phyloP scores from a whole-genome alignment of 306 rosid species.

The Notholithocarpus densiflorus region DNA sequence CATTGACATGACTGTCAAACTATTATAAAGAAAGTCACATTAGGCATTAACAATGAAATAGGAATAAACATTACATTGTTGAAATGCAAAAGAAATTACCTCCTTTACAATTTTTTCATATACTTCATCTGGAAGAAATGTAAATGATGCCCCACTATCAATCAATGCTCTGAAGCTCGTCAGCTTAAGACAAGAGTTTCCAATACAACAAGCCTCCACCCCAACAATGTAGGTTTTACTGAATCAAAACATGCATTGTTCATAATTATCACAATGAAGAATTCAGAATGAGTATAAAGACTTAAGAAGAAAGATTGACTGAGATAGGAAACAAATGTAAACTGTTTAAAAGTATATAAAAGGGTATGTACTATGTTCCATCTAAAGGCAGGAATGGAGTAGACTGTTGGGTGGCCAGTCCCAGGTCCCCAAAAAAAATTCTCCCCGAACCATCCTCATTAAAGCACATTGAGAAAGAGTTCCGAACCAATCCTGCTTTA shows the following conservation, averaged over 20 bases:
- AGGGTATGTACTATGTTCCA: conserved; percentile 59
- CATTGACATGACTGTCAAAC: conserved; percentile 74
- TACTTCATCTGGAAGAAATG: conserved; percentile 73
- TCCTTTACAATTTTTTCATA: conserved; percentile 60
- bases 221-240: conserved; percentile 78
- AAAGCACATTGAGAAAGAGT: conserved; percentile 86
- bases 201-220: conserved; percentile 74
- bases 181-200: conserved; percentile 57
- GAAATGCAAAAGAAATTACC: conserved; percentile 40
- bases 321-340: neutral
- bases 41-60: conserved; percentile 22
- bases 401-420: conserved; percentile 63
- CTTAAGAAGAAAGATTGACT: neutral
- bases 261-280: conserved; percentile 18
- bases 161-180: conserved; percentile 64
- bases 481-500: conserved; percentile 62
- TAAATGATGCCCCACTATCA: conserved; percentile 93
- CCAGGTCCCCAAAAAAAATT: conserved; percentile 84
- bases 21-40: conserved; percentile 34
- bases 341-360: conserved; percentile 7
- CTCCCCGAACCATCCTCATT: conserved; percentile 74
- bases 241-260: conserved; percentile 19
- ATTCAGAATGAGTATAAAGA: neutral
- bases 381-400: conserved; percentile 70
- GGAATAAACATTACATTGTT: conserved; percentile 3